These are phyloP conservation scores for Dendrobium chrysotoxum DNA, from an alignment of 106 monocot genomes.

Conservation along the genomic window DNA sequence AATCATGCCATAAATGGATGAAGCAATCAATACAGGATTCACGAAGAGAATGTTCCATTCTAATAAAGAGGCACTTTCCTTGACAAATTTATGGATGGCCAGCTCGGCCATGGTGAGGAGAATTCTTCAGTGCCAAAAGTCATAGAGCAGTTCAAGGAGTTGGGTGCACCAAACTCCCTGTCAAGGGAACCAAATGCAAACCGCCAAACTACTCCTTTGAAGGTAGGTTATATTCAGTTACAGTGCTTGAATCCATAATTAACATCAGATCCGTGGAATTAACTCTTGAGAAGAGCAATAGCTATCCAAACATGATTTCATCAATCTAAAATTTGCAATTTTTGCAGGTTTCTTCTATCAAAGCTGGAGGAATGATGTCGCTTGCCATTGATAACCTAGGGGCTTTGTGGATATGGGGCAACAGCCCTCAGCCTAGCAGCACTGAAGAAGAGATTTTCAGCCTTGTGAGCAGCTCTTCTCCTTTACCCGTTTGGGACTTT, in stretches of 20 bases:
- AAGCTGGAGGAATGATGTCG: slow-evolving; percentile 86
- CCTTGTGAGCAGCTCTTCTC: slow-evolving; percentile 26
- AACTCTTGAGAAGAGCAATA: not conserved
- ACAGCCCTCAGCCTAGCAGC: slow-evolving; percentile 45
- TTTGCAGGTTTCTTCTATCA: slow-evolving; percentile 53
- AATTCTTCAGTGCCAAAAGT: slow-evolving; percentile 48
- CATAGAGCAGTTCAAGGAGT: slow-evolving; percentile 49
- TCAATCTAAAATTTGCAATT: not conserved
- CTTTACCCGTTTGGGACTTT: slow-evolving; percentile 72
- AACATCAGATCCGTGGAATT: too few relatives aligned
- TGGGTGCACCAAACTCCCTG: slow-evolving; percentile 38
- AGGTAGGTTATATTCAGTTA: slow-evolving; percentile 25
- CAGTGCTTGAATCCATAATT: not conserved
- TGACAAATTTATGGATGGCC: slow-evolving; percentile 68
- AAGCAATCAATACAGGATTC: not conserved
- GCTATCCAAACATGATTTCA: not conserved
- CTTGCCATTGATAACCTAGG: slow-evolving; percentile 67
- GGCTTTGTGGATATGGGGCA: slow-evolving; percentile 76
- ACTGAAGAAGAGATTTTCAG: slow-evolving; percentile 25
- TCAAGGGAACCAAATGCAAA: slow-evolving; percentile 11
- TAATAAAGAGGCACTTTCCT: slow-evolving; percentile 19
- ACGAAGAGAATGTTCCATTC: not conserved
- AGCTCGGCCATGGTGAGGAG: slow-evolving; percentile 60
- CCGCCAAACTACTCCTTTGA: slow-evolving; percentile 19
- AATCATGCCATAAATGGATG: not conserved